These are phyloP conservation scores for Dendrobium officinale DNA, from an alignment of 106 monocot species.

Conservation along the genomic window DNA sequence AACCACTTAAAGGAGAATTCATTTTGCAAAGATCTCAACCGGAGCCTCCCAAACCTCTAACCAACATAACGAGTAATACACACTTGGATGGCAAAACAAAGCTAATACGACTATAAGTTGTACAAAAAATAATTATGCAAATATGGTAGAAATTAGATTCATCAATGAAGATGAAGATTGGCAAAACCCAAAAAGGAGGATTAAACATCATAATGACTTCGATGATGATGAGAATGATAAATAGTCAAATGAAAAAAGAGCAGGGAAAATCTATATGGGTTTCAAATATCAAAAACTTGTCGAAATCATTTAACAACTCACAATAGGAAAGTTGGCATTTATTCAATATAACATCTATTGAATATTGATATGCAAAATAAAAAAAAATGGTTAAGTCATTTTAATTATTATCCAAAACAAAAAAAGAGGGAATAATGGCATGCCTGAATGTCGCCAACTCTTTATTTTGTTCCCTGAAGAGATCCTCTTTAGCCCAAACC, in stretches of 20 bases:
- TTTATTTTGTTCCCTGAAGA: conserved; percentile 56
- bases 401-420: background rate
- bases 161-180: background rate
- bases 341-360: background rate
- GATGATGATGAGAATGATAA: background rate
- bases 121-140: background rate
- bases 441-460: conserved; percentile 66
- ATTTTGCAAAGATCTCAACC: background rate
- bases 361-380: background rate
- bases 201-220: background rate
- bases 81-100: background rate
- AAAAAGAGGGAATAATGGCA: background rate
- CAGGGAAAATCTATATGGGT: background rate
- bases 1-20: background rate
- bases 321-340: background rate
- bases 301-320: background rate
- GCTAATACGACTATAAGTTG: background rate
- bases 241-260: background rate
- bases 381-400: background rate
- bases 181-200: background rate
- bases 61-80: background rate
- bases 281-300: conserved; percentile 4
- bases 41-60: background rate
- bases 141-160: background rate
- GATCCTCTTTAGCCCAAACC: conserved; percentile 86